Evolutionary conservation across 345 rosid species (phyloP).

Genomic region (Theobroma cacao): DNA sequence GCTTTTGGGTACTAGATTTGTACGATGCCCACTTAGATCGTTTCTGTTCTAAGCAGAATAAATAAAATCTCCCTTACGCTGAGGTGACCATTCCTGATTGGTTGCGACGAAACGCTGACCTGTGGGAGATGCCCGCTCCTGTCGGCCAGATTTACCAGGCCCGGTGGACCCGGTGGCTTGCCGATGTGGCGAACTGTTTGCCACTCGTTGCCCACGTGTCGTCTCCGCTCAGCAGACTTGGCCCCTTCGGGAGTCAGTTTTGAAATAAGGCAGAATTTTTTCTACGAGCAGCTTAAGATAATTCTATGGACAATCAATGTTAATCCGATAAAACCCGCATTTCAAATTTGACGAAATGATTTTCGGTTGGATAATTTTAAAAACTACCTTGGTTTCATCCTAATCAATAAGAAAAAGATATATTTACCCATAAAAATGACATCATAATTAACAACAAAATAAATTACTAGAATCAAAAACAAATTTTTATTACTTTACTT

Average conservation of each 20-base stretch:
- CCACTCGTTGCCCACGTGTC: background rate
- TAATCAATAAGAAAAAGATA: background rate
- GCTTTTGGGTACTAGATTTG: background rate
- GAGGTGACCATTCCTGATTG: background rate
- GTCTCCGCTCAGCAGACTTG: background rate
- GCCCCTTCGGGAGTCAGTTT: too few relatives aligned
- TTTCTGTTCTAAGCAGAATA: background rate
- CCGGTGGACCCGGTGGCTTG: background rate
- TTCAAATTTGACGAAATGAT: background rate
- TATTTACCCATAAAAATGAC: background rate
- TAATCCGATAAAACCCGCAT: too few relatives aligned
- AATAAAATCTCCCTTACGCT: background rate
- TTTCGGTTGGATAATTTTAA: background rate
- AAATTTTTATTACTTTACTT: background rate
- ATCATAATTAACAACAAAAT: background rate
- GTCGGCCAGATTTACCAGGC: background rate
- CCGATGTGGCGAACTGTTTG: background rate
- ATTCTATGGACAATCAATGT: background rate
- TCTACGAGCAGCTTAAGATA: background rate
- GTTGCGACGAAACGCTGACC: background rate
- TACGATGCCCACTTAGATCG: background rate
- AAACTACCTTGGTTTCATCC: background rate
- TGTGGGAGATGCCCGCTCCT: background rate
- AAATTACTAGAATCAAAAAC: background rate
- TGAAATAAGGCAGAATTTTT: too few relatives aligned